Percentiles rank a stretch among this genome's conserved stretches.
Conservation (phyloP, 23 red algal species). For the Gracilaria domingensis region DNA sequence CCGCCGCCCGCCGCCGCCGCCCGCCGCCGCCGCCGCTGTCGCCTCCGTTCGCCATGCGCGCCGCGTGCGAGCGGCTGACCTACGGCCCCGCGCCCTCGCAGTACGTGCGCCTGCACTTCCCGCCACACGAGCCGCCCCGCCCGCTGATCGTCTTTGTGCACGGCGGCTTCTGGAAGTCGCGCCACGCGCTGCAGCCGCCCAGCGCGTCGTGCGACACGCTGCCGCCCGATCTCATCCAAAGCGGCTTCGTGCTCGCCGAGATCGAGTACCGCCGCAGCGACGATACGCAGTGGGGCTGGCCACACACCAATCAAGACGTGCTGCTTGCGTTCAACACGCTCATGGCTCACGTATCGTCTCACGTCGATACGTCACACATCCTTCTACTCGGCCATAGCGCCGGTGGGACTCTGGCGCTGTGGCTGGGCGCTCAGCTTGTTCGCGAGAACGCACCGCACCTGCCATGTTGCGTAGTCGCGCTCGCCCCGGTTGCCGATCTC, state of each 20-base stretch:
- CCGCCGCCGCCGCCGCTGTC: no score
- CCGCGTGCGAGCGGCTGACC: not conserved
- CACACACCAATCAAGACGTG: constrained; percentile 61
- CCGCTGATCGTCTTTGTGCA: constrained; percentile 55
- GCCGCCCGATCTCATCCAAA: constrained; percentile 24
- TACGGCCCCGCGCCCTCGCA: constrained; percentile 5
- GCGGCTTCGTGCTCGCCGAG: constrained; percentile 38
- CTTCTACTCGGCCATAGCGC: constrained; percentile 46
- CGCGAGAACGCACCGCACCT: not conserved
- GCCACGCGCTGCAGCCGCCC: constrained; percentile 34
- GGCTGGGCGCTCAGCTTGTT: constrained; percentile 30
- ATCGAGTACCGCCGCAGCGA: constrained; percentile 68
- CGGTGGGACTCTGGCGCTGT: constrained; percentile 54
- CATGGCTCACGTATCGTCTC: not conserved
- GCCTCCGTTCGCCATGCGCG: not conserved
- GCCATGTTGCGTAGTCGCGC: not conserved
- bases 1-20: no score
- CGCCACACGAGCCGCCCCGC: not conserved
- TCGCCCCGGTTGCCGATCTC: constrained; percentile 65
- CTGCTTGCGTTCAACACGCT: constrained; percentile 15
- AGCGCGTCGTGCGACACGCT: constrained; percentile 52
- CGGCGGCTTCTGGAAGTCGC: constrained; percentile 67
- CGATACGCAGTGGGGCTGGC: constrained; percentile 41
- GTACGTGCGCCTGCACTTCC: not conserved
- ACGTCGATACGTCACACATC: constrained; percentile 9